Base-by-base conservation (phyloP, 495 filamentous ascomycete genomes). In the Aspergillus heteromorphus region DNA sequence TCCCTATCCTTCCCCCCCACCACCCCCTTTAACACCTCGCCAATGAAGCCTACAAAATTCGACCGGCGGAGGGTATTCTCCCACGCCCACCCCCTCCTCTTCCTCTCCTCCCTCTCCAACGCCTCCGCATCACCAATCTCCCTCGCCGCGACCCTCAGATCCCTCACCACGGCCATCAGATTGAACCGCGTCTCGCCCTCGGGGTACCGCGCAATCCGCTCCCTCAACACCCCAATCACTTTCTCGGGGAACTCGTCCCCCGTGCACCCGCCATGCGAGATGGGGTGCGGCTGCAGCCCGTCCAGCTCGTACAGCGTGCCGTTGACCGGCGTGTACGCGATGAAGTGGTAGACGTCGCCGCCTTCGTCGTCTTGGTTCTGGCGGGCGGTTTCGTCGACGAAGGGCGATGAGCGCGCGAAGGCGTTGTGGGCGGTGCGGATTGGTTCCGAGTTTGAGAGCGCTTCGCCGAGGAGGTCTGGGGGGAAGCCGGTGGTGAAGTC, bases 11-110 rank as follows among this genome's bases (percentile, higher is more conserved):
- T 96, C 57, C 65, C 57, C 57, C 70, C 74, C 38, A 88, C 86
- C 25, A 97, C 91, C 19, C 83, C 89, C 77, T 92, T 93, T 60
- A 96, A 70, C 48, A 95, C 76, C 79, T 97, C 93, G 40, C 88
- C 89, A 49, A 91, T 86, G 66, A 99, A 96, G 0, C 91, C 95
- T 16, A 99, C 86, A 72, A 99, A 97, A 66, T 99, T 99, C 70
- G 93, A 92, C 62, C 88, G 72, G 54, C 93, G 72, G 66, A 99
- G 74, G 23, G 91, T 89, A 73, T 99, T 97, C 82, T 99, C 93
- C 84, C 92, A 97, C 63, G 81, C 80, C 95, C 93, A 99, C 27
- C 81, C 88, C 49, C 74, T 78, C 51, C 93, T 73, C 83, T 95
- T 96, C 67, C 79, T 72, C 79, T 92, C 85, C 81, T 97, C 91